Conservation (phyloP, 129 eudicot species). For the Helichrysum umbraculigerum region DNA sequence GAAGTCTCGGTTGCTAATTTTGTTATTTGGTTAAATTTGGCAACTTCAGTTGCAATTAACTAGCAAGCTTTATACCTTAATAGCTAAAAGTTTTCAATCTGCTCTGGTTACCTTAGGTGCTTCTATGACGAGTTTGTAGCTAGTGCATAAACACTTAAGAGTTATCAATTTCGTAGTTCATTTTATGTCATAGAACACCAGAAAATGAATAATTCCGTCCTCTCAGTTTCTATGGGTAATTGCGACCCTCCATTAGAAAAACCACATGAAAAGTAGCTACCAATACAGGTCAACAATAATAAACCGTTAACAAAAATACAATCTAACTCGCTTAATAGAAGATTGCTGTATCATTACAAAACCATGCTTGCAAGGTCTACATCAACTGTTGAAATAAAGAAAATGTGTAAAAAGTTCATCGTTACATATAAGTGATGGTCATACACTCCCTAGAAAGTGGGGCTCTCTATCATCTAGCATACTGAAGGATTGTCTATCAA, state of each 20-base stretch:
- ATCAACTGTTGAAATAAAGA: constrained; percentile 8
- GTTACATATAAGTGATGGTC: neutral
- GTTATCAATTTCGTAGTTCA: neutral
- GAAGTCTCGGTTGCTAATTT: neutral
- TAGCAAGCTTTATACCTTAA: neutral
- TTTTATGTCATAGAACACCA: neutral
- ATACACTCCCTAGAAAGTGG: constrained; percentile 12
- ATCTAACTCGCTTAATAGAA: neutral
- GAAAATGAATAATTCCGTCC: neutral
- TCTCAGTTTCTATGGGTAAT: too few relatives aligned
- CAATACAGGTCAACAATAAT: neutral
- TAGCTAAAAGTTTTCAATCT: too few relatives aligned
- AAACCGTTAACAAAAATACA: neutral
- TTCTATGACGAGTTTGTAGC: neutral
- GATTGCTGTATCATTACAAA: constrained; percentile 18
- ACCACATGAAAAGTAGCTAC: neutral
- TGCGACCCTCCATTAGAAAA: neutral
- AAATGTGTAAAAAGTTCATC: constrained; percentile 1
- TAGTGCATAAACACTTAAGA: neutral
- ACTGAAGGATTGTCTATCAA: constrained; percentile 12
- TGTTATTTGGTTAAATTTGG: neutral
- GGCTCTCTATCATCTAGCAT: neutral
- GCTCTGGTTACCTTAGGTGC: neutral
- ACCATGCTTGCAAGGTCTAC: constrained; percentile 31
- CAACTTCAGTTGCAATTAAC: neutral